Percentiles rank a stretch among this genome's conserved stretches.
These are phyloP conservation scores for Ambrosia hybrid DNA, from an alignment of 140 eudicot species.

Conservation along the genomic window DNA sequence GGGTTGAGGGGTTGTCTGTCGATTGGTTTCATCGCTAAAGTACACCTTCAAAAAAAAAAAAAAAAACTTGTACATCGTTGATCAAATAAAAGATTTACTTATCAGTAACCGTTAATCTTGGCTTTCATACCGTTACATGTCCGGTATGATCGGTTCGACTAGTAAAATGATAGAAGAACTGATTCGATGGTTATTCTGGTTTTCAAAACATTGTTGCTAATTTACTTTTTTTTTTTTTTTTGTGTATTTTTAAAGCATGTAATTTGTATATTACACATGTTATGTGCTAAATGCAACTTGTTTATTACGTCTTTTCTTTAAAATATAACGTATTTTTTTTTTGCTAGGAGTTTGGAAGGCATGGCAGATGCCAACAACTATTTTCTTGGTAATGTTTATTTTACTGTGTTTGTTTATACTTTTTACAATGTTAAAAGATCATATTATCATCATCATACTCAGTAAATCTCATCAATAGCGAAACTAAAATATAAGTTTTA, in stretches of 20 bases:
- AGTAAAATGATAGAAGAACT: too few species aligned
- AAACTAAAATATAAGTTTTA: not conserved
- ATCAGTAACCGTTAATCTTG: not conserved
- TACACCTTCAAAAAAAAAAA: too few species aligned
- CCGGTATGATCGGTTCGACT: too few species aligned
- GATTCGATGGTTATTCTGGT: too few species aligned
- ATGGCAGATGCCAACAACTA: conserved; percentile 22
- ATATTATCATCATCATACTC: too few species aligned
- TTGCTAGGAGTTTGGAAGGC: conserved; percentile 13
- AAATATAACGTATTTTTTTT: not conserved
- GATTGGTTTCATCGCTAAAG: too few species aligned
- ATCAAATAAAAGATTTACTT: not conserved
- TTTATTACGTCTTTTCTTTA: not conserved
- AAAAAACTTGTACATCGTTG: too few species aligned
- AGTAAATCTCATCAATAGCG: too few species aligned
- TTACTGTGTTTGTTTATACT: not conserved
- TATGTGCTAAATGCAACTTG: not conserved
- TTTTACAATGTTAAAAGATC: too few species aligned
- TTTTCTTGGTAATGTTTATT: conserved; percentile 17
- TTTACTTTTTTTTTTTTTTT: not conserved
- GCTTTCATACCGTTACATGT: too few species aligned
- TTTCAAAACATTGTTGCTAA: too few species aligned
- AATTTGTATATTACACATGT: not conserved
- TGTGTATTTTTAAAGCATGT: not conserved
- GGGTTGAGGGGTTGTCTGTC: too few species aligned